phyloP scores from a whole-genome alignment of 495 filamentous ascomycete species.

The Jackrogersella minutella region DNA sequence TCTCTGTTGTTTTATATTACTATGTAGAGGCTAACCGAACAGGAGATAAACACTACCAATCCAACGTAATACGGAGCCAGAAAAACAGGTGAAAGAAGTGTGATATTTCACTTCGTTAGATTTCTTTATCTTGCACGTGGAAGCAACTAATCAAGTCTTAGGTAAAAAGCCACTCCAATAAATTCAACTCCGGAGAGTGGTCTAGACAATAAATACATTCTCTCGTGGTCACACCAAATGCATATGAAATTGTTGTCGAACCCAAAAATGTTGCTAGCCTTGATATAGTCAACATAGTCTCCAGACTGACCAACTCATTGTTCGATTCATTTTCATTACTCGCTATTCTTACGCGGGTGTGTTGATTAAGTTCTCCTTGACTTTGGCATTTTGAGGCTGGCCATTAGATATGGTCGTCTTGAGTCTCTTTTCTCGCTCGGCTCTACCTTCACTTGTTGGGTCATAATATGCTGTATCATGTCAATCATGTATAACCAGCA shows the following conservation, averaged over 20 bases:
- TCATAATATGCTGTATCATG: constrained; percentile 55
- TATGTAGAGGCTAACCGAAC: too few relatives aligned
- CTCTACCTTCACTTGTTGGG: constrained; percentile 57
- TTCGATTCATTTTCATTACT: not conserved
- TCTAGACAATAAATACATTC: too few relatives aligned
- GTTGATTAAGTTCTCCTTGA: constrained; percentile 13
- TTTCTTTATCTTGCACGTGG: too few relatives aligned
- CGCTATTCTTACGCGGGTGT: constrained; percentile 19
- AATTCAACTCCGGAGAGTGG: not conserved
- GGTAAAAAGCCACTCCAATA: not conserved
- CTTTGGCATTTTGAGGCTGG: not conserved
- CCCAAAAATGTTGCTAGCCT: too few relatives aligned
- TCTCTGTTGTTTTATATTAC: too few relatives aligned
- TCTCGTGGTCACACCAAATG: not conserved
- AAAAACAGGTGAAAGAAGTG: too few relatives aligned
- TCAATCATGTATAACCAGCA: not conserved
- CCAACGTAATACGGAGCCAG: too few relatives aligned
- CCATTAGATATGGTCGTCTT: constrained; percentile 20
- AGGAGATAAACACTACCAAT: too few relatives aligned
- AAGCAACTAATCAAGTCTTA: not conserved
- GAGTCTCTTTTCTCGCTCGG: constrained; percentile 40
- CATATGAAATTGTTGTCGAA: too few relatives aligned
- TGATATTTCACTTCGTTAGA: too few relatives aligned
- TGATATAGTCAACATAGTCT: too few relatives aligned
- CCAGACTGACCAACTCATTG: too few relatives aligned